Evolutionary conservation across 805 yeast genomes (phyloP).

Genomic region (Lachancea mirantina): DNA sequence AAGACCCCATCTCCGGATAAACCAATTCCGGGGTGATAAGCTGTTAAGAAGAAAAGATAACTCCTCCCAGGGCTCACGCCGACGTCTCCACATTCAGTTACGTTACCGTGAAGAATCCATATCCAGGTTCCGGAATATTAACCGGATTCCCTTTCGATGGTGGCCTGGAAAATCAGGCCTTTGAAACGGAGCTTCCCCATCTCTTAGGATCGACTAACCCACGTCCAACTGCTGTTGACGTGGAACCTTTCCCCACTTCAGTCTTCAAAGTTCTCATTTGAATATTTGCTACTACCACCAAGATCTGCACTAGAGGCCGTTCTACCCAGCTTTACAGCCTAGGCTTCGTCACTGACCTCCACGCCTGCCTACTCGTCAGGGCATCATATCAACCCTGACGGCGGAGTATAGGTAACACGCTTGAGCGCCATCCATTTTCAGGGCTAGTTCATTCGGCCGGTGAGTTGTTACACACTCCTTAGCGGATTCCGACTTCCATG

Average conservation of each 20-base stretch:
- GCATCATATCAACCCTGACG: constrained; percentile 34
- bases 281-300: constrained; percentile 39
- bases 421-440: constrained; percentile 37
- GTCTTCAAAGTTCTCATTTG: constrained; percentile 38
- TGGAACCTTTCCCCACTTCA: constrained; percentile 39
- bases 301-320: constrained; percentile 38
- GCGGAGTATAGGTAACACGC: constrained; percentile 38
- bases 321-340: constrained; percentile 36
- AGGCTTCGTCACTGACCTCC: constrained; percentile 37
- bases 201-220: constrained; percentile 40
- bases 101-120: constrained; percentile 38
- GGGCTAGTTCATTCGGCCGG: constrained; percentile 45
- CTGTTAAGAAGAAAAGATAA: constrained; percentile 38
- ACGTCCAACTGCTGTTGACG: constrained; percentile 38
- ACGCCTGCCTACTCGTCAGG: constrained; percentile 39
- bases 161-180: constrained; percentile 32
- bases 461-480: constrained; percentile 47
- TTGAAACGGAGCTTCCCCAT: constrained; percentile 36
- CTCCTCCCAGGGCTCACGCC: constrained; percentile 40
- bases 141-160: constrained; percentile 40
- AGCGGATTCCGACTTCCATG: constrained; percentile 47
- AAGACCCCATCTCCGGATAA: constrained; percentile 37
- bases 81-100: constrained; percentile 38
- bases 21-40: constrained; percentile 37
- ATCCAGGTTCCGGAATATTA: constrained; percentile 39